Evolutionary conservation across 306 rosid genomes (phyloP).

Genomic region (Inga laurina): DNA sequence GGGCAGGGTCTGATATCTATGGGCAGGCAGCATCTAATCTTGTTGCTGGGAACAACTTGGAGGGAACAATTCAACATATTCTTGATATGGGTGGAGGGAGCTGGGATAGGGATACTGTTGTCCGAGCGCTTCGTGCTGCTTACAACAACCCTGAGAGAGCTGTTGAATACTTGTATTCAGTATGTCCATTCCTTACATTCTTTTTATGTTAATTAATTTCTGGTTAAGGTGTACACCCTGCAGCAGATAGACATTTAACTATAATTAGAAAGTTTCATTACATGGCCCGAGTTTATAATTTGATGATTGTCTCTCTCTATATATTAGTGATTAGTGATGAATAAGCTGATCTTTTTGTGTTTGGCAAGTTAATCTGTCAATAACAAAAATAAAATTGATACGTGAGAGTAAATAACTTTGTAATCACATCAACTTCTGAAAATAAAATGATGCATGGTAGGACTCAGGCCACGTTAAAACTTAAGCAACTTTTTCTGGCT

Average conservation of each 20-base stretch:
- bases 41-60: slow-evolving; percentile 86
- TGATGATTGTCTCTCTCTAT: neutral
- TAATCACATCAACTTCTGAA: neutral
- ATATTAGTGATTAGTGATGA: neutral
- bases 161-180: slow-evolving; percentile 86
- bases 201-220: neutral
- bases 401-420: neutral
- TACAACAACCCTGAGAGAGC: slow-evolving; percentile 96
- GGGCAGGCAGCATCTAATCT: slow-evolving; percentile 90
- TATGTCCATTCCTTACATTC: slow-evolving; percentile 38
- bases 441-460: no score
- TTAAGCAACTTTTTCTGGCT: no score
- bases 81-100: slow-evolving; percentile 90
- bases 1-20: slow-evolving; percentile 62
- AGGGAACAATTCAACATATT: slow-evolving; percentile 75
- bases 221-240: neutral
- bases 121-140: slow-evolving; percentile 92
- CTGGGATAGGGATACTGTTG: slow-evolving; percentile 93
- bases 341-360: neutral
- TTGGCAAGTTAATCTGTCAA: neutral
- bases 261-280: neutral
- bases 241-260: neutral
- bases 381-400: neutral
- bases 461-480: no score
- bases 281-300: neutral